Conservation (phyloP, 2,329 filamentous ascomycete species). For the Sporothrix euskadiensis region DNA sequence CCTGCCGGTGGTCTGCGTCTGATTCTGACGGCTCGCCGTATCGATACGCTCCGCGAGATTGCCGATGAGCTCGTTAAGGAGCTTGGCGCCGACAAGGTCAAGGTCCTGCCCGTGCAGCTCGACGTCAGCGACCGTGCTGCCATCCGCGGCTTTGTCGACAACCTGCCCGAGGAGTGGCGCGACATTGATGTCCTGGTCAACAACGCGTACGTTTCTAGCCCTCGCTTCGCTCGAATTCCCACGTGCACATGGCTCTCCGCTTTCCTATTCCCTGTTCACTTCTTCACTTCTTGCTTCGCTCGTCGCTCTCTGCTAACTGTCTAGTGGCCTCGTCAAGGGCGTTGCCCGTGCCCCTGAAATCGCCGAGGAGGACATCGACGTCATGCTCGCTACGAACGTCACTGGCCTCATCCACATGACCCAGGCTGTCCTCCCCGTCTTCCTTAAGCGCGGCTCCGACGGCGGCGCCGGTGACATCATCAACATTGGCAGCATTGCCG, state of each 20-base stretch:
- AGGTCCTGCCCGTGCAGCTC: slow-evolving; percentile 78
- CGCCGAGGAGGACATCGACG: slow-evolving; percentile 72
- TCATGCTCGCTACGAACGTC: slow-evolving; percentile 93
- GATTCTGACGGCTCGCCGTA: slow-evolving; percentile 82
- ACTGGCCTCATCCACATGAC: slow-evolving; percentile 96
- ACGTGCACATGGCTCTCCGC: no score
- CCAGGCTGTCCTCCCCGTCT: slow-evolving; percentile 81
- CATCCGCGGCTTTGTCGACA: slow-evolving; percentile 69
- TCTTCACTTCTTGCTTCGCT: no score
- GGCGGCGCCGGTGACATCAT: slow-evolving; percentile 89
- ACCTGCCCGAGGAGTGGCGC: slow-evolving; percentile 77
- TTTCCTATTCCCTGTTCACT: no score
- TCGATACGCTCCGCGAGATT: slow-evolving; percentile 75
- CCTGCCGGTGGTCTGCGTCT: slow-evolving; percentile 67
- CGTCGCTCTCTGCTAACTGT: slow-evolving; percentile 6
- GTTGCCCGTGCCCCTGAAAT: slow-evolving; percentile 85
- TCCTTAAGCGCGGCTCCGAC: slow-evolving; percentile 67
- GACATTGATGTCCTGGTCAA: slow-evolving; percentile 90
- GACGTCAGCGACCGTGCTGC: slow-evolving; percentile 82
- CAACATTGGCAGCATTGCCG: slow-evolving; percentile 91
- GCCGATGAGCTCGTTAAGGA: slow-evolving; percentile 74
- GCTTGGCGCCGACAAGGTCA: slow-evolving; percentile 80
- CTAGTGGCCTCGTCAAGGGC: slow-evolving; percentile 82
- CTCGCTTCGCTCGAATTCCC: background rate
- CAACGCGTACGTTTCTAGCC: slow-evolving; percentile 70